phyloP scores from a whole-genome alignment of 768 basidiomycete genomes.

The Kwoniella botswanensis region DNA sequence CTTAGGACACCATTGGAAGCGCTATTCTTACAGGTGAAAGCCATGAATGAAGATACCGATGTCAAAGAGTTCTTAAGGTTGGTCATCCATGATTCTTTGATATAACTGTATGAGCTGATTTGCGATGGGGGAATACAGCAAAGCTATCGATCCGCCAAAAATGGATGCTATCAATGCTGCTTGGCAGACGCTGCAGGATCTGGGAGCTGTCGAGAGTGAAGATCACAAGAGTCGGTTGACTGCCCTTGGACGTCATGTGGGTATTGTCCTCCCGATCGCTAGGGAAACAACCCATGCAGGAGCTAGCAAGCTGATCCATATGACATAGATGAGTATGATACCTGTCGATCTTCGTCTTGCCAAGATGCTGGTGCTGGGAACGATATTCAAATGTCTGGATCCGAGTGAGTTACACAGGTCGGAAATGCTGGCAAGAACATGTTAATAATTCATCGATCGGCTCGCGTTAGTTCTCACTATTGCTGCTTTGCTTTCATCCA shows the following conservation, averaged over 20 bases:
- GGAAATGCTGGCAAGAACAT: neutral
- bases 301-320: neutral
- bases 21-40: slow-evolving; percentile 79
- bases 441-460: neutral
- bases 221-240: slow-evolving; percentile 66
- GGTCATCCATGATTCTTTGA: neutral
- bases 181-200: slow-evolving; percentile 71
- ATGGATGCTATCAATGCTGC: slow-evolving; percentile 76
- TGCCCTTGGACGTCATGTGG: slow-evolving; percentile 80
- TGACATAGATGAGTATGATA: slow-evolving; percentile 69
- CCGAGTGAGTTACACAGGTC: slow-evolving; percentile 58
- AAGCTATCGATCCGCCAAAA: slow-evolving; percentile 83
- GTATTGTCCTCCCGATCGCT: slow-evolving; percentile 8
- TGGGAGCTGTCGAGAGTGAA: slow-evolving; percentile 75
- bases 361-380: slow-evolving; percentile 89
- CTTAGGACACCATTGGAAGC: slow-evolving; percentile 82
- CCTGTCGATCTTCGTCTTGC: slow-evolving; percentile 85
- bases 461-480: slow-evolving; percentile 68
- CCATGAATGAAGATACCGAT: slow-evolving; percentile 74
- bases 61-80: slow-evolving; percentile 65
- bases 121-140: slow-evolving; percentile 46
- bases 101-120: no score
- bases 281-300: no score
- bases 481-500: slow-evolving; percentile 81
- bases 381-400: slow-evolving; percentile 80